Conservation (phyloP, 2,329 filamentous ascomycete species). For the Ambrosiella cleistominuta region DNA sequence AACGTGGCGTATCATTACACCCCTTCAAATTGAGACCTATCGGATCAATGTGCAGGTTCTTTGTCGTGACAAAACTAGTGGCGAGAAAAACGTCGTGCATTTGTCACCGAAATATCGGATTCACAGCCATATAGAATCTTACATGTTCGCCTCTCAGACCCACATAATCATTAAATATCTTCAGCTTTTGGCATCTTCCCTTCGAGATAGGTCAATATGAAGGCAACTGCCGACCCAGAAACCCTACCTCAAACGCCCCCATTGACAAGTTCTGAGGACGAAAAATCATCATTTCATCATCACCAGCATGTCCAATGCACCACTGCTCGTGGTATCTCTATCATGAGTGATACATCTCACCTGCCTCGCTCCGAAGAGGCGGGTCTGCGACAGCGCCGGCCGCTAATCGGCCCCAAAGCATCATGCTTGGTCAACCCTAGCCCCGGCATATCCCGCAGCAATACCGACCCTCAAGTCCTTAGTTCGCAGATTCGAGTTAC, state of each 20-base stretch:
- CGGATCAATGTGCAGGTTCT: not conserved
- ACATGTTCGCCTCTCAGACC: too few relatives aligned
- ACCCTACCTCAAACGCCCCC: constrained; percentile 9
- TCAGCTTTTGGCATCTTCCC: too few relatives aligned
- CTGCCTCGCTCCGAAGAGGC: not conserved
- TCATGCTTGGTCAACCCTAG: not conserved
- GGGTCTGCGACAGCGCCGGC: not conserved
- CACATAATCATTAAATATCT: too few relatives aligned
- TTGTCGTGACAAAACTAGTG: not conserved
- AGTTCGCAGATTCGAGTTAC: constrained; percentile 13
- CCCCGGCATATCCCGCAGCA: not conserved
- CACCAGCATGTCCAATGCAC: not conserved
- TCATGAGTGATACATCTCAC: not conserved
- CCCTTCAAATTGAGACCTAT: not conserved
- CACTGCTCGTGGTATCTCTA: not conserved
- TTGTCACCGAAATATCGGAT: not conserved
- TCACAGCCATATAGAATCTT: too few relatives aligned
- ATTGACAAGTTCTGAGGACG: not conserved
- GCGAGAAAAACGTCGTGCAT: not conserved
- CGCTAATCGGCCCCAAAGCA: not conserved
- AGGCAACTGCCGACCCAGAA: constrained; percentile 1
- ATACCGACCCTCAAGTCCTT: constrained; percentile 10
- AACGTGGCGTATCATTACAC: not conserved
- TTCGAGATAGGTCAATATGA: not conserved
- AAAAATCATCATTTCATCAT: not conserved